These are phyloP conservation scores for Amanita subjunquillea DNA, from an alignment of 768 basidiomycete species.

Conservation along the genomic window DNA sequence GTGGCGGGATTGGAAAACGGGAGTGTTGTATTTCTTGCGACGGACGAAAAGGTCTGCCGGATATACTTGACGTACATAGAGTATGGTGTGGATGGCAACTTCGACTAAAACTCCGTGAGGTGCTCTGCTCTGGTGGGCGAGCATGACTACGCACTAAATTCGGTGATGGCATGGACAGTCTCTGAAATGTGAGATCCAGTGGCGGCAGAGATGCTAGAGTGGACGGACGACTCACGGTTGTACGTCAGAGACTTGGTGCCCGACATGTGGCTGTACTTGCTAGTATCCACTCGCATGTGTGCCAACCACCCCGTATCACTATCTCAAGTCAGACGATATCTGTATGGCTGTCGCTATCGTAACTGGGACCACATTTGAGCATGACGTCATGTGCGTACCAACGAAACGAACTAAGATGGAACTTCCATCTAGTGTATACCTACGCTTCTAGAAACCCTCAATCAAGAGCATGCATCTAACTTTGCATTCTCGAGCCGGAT, in stretches of 20 bases:
- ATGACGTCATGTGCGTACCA: no score
- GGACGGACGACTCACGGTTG: conserved; percentile 17
- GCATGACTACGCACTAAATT: conserved; percentile 47
- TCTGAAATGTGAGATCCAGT: conserved; percentile 27
- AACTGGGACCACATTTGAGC: no score
- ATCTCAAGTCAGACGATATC: no score
- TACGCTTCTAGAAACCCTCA: background rate
- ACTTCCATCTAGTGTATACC: conserved; percentile 40
- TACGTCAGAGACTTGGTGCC: conserved; percentile 13
- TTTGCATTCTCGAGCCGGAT: no score
- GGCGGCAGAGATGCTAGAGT: background rate
- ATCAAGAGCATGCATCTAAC: background rate
- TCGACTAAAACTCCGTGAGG: conserved; percentile 52
- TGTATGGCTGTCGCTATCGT: no score
- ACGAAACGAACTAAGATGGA: conserved; percentile 10
- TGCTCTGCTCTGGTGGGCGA: background rate
- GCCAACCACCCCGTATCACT: no score
- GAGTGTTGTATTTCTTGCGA: conserved; percentile 82
- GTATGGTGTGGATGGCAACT: conserved; percentile 84
- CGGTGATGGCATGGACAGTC: conserved; percentile 51
- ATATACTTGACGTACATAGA: conserved; percentile 87
- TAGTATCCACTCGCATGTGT: no score
- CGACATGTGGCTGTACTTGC: conserved; percentile 2
- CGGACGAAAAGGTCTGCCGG: conserved; percentile 82
- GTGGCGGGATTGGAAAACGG: conserved; percentile 90